A percentile compares a stretch with the other conserved stretches of the same genome.
phyloP scores from a whole-genome alignment of 192 early-diverging fungal genomes.

The Coemansia pectinata region DNA sequence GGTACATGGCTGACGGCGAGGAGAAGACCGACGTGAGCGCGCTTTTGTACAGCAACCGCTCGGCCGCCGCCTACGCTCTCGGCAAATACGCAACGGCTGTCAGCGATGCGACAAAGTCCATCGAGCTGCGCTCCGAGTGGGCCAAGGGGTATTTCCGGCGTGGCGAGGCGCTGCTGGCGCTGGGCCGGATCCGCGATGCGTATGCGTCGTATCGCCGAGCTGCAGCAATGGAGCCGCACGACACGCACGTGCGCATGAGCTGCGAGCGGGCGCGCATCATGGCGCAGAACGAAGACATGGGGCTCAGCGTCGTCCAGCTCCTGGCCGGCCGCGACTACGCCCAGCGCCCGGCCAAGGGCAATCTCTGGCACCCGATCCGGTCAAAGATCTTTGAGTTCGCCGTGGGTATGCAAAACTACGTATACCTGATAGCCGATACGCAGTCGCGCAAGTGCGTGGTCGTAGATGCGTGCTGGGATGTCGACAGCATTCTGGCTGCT shows the following conservation, averaged over 20 bases:
- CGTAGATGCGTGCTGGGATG: conserved; percentile 94
- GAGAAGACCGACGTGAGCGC: conserved; percentile 40
- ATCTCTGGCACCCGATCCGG: conserved; percentile 65
- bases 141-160: conserved; percentile 66
- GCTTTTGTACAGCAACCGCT: conserved; percentile 51
- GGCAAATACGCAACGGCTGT: conserved; percentile 39
- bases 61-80: conserved; percentile 42
- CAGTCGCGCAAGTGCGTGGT: conserved; percentile 71
- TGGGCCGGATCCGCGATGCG: conserved; percentile 56
- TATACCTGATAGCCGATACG: conserved; percentile 77
- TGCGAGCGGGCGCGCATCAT: conserved; percentile 59
- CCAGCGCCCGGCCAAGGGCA: conserved; percentile 43
- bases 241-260: conserved; percentile 53
- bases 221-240: conserved; percentile 53
- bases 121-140: conserved; percentile 37
- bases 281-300: conserved; percentile 60
- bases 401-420: conserved; percentile 79
- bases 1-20: conserved; percentile 28
- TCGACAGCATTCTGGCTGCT: conserved; percentile 75
- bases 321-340: conserved; percentile 74
- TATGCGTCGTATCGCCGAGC: conserved; percentile 50
- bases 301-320: conserved; percentile 67
- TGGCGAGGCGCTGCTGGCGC: conserved; percentile 59
- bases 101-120: conserved; percentile 31
- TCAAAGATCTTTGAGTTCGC: conserved; percentile 77